Evolutionary conservation across 2,329 filamentous ascomycete genomes (phyloP).

Genomic region (Fusarium nelsonii): DNA sequence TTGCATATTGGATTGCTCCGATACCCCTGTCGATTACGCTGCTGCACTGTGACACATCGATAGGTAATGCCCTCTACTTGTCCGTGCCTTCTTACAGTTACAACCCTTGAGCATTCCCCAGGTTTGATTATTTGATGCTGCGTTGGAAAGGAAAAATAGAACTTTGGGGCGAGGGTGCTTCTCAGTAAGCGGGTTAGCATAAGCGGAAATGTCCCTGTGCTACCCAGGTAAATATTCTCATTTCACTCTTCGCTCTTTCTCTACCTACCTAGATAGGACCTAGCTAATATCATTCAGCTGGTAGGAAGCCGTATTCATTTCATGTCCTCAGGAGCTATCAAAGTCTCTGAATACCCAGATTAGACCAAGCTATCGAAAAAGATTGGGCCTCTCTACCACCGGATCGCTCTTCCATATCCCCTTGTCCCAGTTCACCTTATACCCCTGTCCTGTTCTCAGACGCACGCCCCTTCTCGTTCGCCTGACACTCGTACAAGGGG

Average conservation of each 20-base stretch:
- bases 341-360: neutral
- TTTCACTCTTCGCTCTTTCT: neutral
- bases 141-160: neutral
- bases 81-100: slow-evolving; percentile 28
- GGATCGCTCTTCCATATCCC: slow-evolving; percentile 27
- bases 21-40: slow-evolving; percentile 38
- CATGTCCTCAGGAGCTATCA: slow-evolving; percentile 5
- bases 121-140: slow-evolving; percentile 35
- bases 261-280: neutral
- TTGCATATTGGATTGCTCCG: slow-evolving; percentile 31
- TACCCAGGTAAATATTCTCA: neutral
- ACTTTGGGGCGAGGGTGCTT: slow-evolving; percentile 3
- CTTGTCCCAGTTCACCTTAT: neutral
- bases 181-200: slow-evolving; percentile 18
- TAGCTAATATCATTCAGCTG: slow-evolving; percentile 2
- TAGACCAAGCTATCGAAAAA: slow-evolving; percentile 22
- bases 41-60: slow-evolving; percentile 31
- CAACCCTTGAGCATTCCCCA: slow-evolving; percentile 46
- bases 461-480: slow-evolving; percentile 35
- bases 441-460: slow-evolving; percentile 22
- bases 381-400: slow-evolving; percentile 20
- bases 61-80: slow-evolving; percentile 8
- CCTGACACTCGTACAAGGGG: slow-evolving; percentile 22
- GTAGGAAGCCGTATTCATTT: slow-evolving; percentile 2
- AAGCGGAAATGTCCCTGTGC: slow-evolving; percentile 3